A percentile compares a stretch with the other conserved stretches of the same genome.
These are phyloP conservation scores for Microsporum canis DNA, from an alignment of 2,329 filamentous ascomycete genomes.

Conservation along the genomic window DNA sequence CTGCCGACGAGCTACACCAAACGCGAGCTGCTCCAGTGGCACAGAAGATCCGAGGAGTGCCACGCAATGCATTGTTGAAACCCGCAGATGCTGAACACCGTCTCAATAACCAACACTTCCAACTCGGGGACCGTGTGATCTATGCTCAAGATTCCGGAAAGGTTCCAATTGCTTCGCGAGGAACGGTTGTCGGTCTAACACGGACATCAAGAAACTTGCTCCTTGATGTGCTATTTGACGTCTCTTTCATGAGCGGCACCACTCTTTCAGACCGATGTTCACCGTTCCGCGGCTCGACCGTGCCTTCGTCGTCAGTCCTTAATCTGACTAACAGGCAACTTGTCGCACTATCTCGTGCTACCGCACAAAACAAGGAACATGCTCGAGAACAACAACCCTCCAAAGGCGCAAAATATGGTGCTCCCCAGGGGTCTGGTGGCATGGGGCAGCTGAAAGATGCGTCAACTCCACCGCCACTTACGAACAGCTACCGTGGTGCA, in stretches of 20 bases:
- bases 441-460: slow-evolving; percentile 47
- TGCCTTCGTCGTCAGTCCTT: slow-evolving; percentile 74
- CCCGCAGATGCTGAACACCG: slow-evolving; percentile 94
- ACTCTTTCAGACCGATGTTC: slow-evolving; percentile 82
- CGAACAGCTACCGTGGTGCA: slow-evolving; percentile 48
- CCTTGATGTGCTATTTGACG: slow-evolving; percentile 87
- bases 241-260: slow-evolving; percentile 93
- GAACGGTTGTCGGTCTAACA: slow-evolving; percentile 91
- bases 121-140: slow-evolving; percentile 78
- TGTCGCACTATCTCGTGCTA: slow-evolving; percentile 44
- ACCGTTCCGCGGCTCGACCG: slow-evolving; percentile 86
- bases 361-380: slow-evolving; percentile 20
- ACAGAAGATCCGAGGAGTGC: slow-evolving; percentile 68
- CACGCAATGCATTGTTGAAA: slow-evolving; percentile 76
- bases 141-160: slow-evolving; percentile 90
- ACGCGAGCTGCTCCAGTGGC: slow-evolving; percentile 45
- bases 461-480: slow-evolving; percentile 45
- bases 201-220: slow-evolving; percentile 71
- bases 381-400: slow-evolving; percentile 44
- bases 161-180: slow-evolving; percentile 81
- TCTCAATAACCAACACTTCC: slow-evolving; percentile 71
- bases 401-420: slow-evolving; percentile 41
- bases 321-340: slow-evolving; percentile 79
- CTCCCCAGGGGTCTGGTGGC: slow-evolving; percentile 46
- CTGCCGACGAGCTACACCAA: slow-evolving; percentile 54